These are phyloP conservation scores for Akebia trifoliata DNA, from an alignment of 164 flowering plant genomes.

Conservation along the genomic window DNA sequence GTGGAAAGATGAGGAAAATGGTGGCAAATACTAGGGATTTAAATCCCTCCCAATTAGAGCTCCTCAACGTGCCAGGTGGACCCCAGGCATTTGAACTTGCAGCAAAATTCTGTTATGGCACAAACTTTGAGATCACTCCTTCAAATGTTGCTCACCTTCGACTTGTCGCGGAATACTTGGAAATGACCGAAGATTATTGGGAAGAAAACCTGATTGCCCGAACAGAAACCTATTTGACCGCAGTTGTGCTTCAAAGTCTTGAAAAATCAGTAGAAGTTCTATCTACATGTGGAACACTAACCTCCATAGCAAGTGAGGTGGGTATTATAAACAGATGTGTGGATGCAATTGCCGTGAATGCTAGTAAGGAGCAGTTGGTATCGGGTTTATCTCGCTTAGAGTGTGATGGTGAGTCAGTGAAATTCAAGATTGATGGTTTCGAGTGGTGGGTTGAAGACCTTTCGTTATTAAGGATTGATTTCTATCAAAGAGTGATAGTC, in stretches of 20 bases:
- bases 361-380: neutral
- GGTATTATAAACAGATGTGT: neutral
- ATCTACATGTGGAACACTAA: neutral
- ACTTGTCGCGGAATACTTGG: neutral
- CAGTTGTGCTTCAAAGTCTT: slow-evolving; percentile 2
- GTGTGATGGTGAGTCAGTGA: neutral
- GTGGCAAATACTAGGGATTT: neutral
- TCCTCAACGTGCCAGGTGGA: slow-evolving; percentile 6
- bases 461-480: neutral
- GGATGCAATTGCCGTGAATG: slow-evolving; percentile 1
- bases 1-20: slow-evolving; percentile 6
- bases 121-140: slow-evolving; percentile 1
- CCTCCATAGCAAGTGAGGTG: neutral
- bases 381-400: neutral
- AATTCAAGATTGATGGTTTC: neutral
- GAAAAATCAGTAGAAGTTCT: neutral
- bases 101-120: slow-evolving; percentile 3
- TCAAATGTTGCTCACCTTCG: neutral
- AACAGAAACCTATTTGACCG: slow-evolving; percentile 4
- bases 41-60: neutral
- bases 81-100: neutral
- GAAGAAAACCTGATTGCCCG: neutral
- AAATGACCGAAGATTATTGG: slow-evolving; percentile 4
- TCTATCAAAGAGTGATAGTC: slow-evolving; percentile 3
- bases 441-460: slow-evolving; percentile 9